Conservation (phyloP, 805 yeast genomes). For the Metschnikowia rubicola region DNA sequence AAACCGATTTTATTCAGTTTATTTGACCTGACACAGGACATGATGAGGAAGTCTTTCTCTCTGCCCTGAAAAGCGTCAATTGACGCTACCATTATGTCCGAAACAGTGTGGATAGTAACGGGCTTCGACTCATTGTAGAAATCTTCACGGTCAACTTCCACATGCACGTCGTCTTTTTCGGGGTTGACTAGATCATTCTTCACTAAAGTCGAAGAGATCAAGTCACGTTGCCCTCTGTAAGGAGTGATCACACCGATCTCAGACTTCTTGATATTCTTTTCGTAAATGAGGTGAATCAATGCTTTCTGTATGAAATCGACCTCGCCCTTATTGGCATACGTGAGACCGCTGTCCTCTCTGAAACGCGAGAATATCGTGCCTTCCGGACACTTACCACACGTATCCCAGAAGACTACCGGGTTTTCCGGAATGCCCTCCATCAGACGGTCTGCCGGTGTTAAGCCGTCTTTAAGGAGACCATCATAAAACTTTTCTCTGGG, state of each 20-base stretch:
- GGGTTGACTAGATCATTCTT: constrained; percentile 58
- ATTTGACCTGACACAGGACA: constrained; percentile 63
- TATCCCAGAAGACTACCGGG: constrained; percentile 62
- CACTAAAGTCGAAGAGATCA: constrained; percentile 49
- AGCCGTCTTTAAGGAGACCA: constrained; percentile 54
- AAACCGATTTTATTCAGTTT: constrained; percentile 74
- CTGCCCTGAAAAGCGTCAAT: constrained; percentile 61
- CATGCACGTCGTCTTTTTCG: constrained; percentile 39
- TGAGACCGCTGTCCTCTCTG: constrained; percentile 51
- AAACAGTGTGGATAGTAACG: constrained; percentile 47
- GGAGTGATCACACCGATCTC: constrained; percentile 67
- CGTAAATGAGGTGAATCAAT: constrained; percentile 49
- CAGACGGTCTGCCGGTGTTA: constrained; percentile 48
- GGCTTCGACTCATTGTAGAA: constrained; percentile 43
- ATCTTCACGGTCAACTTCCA: constrained; percentile 63
- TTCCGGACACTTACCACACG: constrained; percentile 47
- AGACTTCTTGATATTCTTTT: constrained; percentile 46
- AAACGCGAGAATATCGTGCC: constrained; percentile 45
- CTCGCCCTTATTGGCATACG: constrained; percentile 57
- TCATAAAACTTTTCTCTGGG: constrained; percentile 52
- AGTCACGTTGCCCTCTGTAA: constrained; percentile 71
- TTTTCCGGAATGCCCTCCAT: constrained; percentile 42
- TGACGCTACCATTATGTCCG: constrained; percentile 42
- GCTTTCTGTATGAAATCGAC: constrained; percentile 45
- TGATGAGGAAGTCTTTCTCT: constrained; percentile 49